Conservation (phyloP, 2,329 filamentous ascomycete species). For the Pyricularia sp. region DNA sequence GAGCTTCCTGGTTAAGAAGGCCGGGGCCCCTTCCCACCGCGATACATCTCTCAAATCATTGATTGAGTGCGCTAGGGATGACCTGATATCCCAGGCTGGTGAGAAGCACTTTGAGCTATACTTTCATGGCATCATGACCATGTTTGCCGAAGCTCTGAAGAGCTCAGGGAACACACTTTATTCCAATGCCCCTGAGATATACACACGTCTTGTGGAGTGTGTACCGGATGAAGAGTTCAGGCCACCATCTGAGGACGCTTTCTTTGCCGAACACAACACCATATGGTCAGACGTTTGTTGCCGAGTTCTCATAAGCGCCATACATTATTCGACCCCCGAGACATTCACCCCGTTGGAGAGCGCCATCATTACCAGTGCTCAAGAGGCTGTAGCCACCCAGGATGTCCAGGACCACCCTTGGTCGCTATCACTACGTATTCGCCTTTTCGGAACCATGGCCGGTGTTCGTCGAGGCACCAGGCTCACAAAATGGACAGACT, state of each 20-base stretch:
- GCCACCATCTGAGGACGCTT: conserved; percentile 20
- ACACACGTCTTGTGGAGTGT: conserved; percentile 39
- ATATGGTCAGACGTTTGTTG: conserved; percentile 58
- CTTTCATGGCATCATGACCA: conserved; percentile 79
- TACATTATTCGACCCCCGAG: conserved; percentile 70
- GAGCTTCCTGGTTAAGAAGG: conserved; percentile 88
- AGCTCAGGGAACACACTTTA: conserved; percentile 50
- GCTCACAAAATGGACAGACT: conserved; percentile 59
- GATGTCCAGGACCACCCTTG: conserved; percentile 24
- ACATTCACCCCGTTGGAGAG: conserved; percentile 63
- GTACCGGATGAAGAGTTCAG: conserved; percentile 41
- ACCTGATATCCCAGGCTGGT: conserved; percentile 47
- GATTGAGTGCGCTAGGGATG: conserved; percentile 61
- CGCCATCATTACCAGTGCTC: conserved; percentile 44
- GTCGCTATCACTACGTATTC: conserved; percentile 37
- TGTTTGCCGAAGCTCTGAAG: conserved; percentile 78
- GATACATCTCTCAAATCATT: conserved; percentile 63
- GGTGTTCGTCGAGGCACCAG: conserved; percentile 75
- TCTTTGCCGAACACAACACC: conserved; percentile 21
- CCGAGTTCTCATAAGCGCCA: conserved; percentile 69
- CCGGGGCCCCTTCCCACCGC: conserved; percentile 60
- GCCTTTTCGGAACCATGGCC: conserved; percentile 58
- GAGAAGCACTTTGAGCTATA: conserved; percentile 58
- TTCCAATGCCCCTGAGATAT: conserved; percentile 46
- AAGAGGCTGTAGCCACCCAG: conserved; percentile 25